Evolutionary conservation across 2,329 filamentous ascomycete species (phyloP).

Genomic region (Tympanopsis confertula): DNA sequence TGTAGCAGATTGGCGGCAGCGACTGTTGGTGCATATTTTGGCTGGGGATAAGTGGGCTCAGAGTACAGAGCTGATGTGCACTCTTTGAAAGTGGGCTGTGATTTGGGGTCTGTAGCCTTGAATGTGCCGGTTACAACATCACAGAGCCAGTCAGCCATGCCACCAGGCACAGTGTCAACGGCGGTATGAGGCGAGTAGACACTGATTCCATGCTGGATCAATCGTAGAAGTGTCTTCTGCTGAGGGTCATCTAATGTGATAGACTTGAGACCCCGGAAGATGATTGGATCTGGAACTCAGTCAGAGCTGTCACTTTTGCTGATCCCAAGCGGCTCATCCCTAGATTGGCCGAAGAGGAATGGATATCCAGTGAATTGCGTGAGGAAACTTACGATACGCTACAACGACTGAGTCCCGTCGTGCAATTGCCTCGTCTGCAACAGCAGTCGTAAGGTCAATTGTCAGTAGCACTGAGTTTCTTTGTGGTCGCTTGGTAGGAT

Average conservation of each 20-base stretch:
- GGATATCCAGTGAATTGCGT: too few relatives aligned
- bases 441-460: conserved; percentile 60
- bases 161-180: conserved; percentile 55
- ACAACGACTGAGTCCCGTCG: conserved; percentile 54
- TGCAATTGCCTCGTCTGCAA: conserved; percentile 61
- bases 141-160: conserved; percentile 63
- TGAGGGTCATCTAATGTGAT: conserved; percentile 58
- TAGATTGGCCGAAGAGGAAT: too few relatives aligned
- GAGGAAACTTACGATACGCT: conserved; percentile 46
- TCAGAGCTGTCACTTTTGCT: conserved; percentile 1
- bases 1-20: not conserved
- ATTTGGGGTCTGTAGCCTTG: not conserved
- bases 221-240: conserved; percentile 52
- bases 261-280: conserved; percentile 61
- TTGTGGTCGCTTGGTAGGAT: conserved; percentile 39
- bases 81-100: conserved; percentile 7
- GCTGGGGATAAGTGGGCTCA: conserved; percentile 2
- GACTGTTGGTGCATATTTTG: not conserved
- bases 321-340: too few relatives aligned
- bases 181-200: conserved; percentile 68
- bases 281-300: conserved; percentile 51
- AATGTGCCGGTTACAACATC: conserved; percentile 48
- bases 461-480: conserved; percentile 58
- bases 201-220: conserved; percentile 62
- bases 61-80: conserved; percentile 8